Conservation (phyloP, 371 early-diverging fungal species). For the Quaeritorhiza haematococci region DNA sequence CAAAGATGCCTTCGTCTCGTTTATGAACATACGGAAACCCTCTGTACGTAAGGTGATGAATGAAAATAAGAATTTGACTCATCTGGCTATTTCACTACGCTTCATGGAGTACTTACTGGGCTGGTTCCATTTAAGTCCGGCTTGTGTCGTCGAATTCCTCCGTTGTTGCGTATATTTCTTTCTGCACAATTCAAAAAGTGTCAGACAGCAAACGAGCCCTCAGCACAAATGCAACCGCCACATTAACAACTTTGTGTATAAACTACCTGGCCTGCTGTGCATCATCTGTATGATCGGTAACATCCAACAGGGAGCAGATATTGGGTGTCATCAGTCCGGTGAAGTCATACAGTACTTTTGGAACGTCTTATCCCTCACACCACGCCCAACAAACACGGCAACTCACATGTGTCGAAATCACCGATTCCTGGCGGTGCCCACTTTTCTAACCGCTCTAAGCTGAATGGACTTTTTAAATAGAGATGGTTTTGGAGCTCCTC, state of each 20-base stretch:
- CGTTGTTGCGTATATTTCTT: no score
- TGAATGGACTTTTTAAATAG: slow-evolving; percentile 73
- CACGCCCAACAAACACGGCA: not conserved
- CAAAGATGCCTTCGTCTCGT: not conserved
- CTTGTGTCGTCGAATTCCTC: no score
- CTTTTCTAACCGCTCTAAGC: slow-evolving; percentile 20
- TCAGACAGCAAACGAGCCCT: no score
- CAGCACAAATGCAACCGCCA: no score
- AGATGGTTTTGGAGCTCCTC: slow-evolving; percentile 91
- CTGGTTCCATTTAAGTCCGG: no score
- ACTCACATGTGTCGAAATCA: not conserved
- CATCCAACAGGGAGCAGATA: not conserved
- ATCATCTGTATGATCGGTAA: not conserved
- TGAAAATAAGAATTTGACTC: slow-evolving; percentile 3
- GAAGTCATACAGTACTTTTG: not conserved
- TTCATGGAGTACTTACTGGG: no score
- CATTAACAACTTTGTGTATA: no score
- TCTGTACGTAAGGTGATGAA: slow-evolving; percentile 1
- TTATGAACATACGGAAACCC: not conserved
- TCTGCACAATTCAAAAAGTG: no score
- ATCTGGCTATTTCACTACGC: no score
- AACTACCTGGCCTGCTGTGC: slow-evolving; percentile 59
- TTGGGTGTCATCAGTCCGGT: not conserved
- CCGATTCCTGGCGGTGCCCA: not conserved
- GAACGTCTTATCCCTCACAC: not conserved